Conservation (phyloP, 768 basidiomycete genomes). For the Hypholoma fasciculare region DNA sequence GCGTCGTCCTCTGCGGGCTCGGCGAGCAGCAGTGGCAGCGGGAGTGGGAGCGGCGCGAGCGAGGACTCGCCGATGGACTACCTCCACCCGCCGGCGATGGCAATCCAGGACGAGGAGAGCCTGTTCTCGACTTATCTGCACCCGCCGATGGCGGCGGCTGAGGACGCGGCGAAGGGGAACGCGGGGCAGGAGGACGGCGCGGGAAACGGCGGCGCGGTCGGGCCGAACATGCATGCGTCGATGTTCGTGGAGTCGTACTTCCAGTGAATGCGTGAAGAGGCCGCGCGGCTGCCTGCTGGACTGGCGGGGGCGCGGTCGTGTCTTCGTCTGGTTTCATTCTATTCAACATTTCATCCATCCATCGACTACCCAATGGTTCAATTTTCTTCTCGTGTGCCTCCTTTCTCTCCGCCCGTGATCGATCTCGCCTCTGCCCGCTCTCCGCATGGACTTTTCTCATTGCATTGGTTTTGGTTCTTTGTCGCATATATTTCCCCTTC, state of each 20-base stretch:
- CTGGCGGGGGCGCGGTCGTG: slow-evolving; percentile 7
- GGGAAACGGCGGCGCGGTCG: background rate
- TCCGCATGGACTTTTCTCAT: slow-evolving; percentile 14
- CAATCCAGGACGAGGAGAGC: slow-evolving; percentile 65
- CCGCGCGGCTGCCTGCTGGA: slow-evolving; percentile 14
- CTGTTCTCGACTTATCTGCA: slow-evolving; percentile 51
- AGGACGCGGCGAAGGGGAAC: slow-evolving; percentile 24
- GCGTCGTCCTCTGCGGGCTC: background rate
- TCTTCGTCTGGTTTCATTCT: slow-evolving; percentile 1
- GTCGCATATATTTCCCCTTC: slow-evolving; percentile 14
- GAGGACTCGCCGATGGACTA: slow-evolving; percentile 76
- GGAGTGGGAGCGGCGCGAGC: slow-evolving; percentile 5
- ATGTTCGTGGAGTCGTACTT: slow-evolving; percentile 25
- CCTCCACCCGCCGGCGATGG: slow-evolving; percentile 57
- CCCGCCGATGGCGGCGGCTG: slow-evolving; percentile 43
- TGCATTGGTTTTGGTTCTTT: slow-evolving; percentile 11
- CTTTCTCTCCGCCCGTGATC: background rate
- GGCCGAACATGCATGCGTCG: slow-evolving; percentile 16
- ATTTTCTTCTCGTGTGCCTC: too few relatives aligned
- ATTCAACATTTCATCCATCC: too few relatives aligned
- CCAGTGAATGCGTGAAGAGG: slow-evolving; percentile 2
- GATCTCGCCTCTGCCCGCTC: background rate
- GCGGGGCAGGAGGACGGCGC: slow-evolving; percentile 9
- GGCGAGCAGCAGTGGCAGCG: slow-evolving; percentile 5
- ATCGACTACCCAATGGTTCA: too few relatives aligned